These are phyloP conservation scores for Cercospora sp. DNA, from an alignment of 2,329 filamentous ascomycete genomes.

Conservation along the genomic window DNA sequence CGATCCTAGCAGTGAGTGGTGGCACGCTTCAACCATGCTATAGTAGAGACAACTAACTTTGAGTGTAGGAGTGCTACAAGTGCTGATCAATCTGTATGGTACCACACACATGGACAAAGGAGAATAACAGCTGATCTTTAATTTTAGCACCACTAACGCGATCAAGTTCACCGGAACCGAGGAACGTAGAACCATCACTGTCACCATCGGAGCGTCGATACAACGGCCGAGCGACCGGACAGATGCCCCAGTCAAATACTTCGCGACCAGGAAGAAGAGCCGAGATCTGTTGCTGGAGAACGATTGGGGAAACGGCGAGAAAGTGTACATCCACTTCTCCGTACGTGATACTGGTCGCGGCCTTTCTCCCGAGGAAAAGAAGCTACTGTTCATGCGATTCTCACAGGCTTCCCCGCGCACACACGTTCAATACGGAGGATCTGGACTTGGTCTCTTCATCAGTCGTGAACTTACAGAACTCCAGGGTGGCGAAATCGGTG, in stretches of 20 bases:
- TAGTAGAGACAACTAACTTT: background rate
- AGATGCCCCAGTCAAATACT: slow-evolving; percentile 59
- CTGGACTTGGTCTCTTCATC: slow-evolving; percentile 77
- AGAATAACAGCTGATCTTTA: background rate
- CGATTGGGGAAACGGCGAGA: slow-evolving; percentile 70
- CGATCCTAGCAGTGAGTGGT: slow-evolving; percentile 60
- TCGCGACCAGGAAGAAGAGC: slow-evolving; percentile 57
- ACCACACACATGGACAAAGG: slow-evolving; percentile 40
- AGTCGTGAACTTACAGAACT: slow-evolving; percentile 76
- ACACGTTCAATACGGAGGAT: slow-evolving; percentile 77
- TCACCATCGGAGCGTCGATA: slow-evolving; percentile 65
- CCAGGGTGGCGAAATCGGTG: slow-evolving; percentile 77
- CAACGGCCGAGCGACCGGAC: slow-evolving; percentile 51
- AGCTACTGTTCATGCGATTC: slow-evolving; percentile 75
- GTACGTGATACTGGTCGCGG: slow-evolving; percentile 73
- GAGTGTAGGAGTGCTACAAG: slow-evolving; percentile 65
- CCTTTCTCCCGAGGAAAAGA: slow-evolving; percentile 68
- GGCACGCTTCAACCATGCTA: background rate
- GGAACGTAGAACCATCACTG: slow-evolving; percentile 62
- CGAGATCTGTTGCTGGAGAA: slow-evolving; percentile 51
- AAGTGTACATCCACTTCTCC: slow-evolving; percentile 68
- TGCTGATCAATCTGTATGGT: slow-evolving; percentile 69
- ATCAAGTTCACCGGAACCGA: slow-evolving; percentile 76
- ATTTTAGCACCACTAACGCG: slow-evolving; percentile 62
- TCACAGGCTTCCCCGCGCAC: slow-evolving; percentile 75